Conservation (phyloP, 768 basidiomycete species). For the Phlebiopsis gigantea region DNA sequence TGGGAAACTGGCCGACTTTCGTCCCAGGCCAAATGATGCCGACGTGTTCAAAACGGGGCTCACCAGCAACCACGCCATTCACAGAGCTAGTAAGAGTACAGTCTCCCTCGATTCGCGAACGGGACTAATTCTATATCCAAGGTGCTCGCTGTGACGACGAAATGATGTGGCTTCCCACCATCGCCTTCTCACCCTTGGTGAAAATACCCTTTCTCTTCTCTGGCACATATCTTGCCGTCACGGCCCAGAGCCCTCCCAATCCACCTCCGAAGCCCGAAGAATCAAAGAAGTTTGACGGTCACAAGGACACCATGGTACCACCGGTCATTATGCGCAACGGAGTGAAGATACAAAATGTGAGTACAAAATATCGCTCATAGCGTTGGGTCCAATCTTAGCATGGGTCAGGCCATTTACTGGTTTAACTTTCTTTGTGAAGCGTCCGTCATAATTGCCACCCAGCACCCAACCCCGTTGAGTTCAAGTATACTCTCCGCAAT, state of each 20-base stretch:
- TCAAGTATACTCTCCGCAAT: background rate
- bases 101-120: too few relatives aligned
- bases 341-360: background rate
- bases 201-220: background rate
- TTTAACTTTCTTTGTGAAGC: background rate
- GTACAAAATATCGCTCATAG: too few relatives aligned
- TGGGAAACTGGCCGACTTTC: too few relatives aligned
- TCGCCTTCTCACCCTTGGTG: background rate
- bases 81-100: too few relatives aligned
- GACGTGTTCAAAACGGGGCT: too few relatives aligned
- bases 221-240: background rate
- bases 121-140: too few relatives aligned
- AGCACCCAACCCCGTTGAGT: too few relatives aligned
- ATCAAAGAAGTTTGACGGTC: background rate
- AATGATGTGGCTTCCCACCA: background rate
- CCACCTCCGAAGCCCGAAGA: background rate
- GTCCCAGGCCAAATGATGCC: too few relatives aligned
- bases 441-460: background rate
- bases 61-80: too few relatives aligned
- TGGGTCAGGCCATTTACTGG: background rate
- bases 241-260: background rate
- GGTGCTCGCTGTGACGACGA: background rate
- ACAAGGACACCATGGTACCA: background rate
- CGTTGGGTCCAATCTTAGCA: background rate
- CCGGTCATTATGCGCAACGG: background rate